Evolutionary conservation across 2,329 filamentous ascomycete genomes (phyloP), one percentile per base, ranked within the genome.

Genomic region (Aspergillus niger): DNA sequence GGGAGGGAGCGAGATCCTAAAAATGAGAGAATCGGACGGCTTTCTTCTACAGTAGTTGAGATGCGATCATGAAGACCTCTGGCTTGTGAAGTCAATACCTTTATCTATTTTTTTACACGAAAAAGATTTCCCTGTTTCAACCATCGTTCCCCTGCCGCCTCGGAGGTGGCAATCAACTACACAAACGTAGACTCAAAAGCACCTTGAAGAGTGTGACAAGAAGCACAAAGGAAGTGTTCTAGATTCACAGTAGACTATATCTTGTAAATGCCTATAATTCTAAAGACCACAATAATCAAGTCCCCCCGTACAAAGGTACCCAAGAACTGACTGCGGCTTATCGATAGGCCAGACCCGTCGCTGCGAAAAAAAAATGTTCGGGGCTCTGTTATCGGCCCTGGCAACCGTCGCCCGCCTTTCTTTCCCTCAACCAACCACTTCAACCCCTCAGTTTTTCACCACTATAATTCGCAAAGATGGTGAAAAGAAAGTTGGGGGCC

Each of bases 401-500:
- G 47, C 53, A 41, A 61, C 58, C 49, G 43, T 55, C 55, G 63
- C 57, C 58, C 84, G 89, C 1, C 94, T 92, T 77, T 90, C 86
- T 26, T 93, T 81, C 94, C 94, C 90, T 88, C 93, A 53, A 30
- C 57, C 26, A 57, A 52, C 47, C 41, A 51, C 49, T 38, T 54
- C 43, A 24, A 43, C 91, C 91, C 0, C 32, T 93, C 91, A 43
- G n/a, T n/a, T 52, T 53, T 26, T 41, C 55, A 59, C 55, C 62
- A 56, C 55, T 32, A 30, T 49, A 41, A 57, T 41, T 44, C 44
- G 54, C 26, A 32, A 64, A 39, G 36, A 95, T 92, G 87, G 91
- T 87, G 62, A 97, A 97, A 80, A 86, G 92, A 76, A 96, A 95
- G 81, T 85, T 97, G 61, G 91, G 91, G 58, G 93, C 93, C 63